Evolutionary conservation across 176 grass and related monocot genomes (phyloP), one percentile per base, ranked within the genome.

Genomic region (Neostapfia colusana): DNA sequence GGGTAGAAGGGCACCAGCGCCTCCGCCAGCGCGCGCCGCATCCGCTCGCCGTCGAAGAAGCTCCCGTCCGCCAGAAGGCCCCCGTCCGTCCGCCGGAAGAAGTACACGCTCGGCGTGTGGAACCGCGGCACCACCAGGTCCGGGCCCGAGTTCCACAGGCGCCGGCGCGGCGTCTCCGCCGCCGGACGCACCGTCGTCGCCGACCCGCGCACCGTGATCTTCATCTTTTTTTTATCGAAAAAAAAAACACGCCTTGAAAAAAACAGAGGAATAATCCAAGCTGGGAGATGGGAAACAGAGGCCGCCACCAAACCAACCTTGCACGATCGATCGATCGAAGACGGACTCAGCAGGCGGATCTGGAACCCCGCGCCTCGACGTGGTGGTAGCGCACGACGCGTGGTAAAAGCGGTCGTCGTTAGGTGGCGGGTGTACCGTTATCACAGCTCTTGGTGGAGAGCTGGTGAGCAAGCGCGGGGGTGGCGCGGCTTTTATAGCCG

Each of bases 21-120:
- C 77, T 82, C 83, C 63, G 83, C 90, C 63, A 97, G 88, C 62
- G 88, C 93, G 5, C 48, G 64, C 50, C 75, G 76, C 90, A 93
- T 93, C 85, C 62, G 65, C 64, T 38, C 83, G 8, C 73, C 80
- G 49, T 93, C 90, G 65, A 97, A 97, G 90, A 90, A 97, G 66
- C 81, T 13, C 21, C 71, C 17, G 48, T 41, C 67, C 0, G 34
- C 35, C 1, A 0, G 9, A 11, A 50, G 59, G 60, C n/a, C 59
- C 1, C 40, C 40, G 2, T 28, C 78, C 26, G 24, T 31, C 70
- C 85, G 88, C 4, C 82, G 90, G 83, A 77, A 97, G 85, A 97
- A 97, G 83, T 97, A 93, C 61, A 97, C 90, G 69, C 88, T 90
- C 3, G 90, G 90, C 12, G 93, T 97, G 88, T 97, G 93, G 90